Evolutionary conservation across 108 stramenopile genomes (phyloP).

Genomic region (Nitzschia inconspicua): DNA sequence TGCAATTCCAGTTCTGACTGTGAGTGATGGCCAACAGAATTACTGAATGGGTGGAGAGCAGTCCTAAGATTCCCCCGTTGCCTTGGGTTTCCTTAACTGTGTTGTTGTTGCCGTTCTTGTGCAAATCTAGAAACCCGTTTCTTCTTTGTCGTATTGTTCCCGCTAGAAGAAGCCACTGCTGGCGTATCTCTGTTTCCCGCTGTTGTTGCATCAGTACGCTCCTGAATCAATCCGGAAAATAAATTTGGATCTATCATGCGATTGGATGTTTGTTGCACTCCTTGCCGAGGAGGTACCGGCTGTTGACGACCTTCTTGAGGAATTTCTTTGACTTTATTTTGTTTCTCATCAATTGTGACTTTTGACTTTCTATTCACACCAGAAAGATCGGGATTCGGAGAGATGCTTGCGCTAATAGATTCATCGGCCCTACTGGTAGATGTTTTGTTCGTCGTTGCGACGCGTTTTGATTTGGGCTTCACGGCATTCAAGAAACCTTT

Average conservation of each 20-base stretch:
- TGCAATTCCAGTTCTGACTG: neutral
- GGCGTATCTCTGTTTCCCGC: neutral
- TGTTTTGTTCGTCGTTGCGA: neutral
- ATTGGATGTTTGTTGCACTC: neutral
- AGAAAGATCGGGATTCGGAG: too few relatives aligned
- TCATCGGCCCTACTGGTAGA: neutral
- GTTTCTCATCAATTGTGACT: conserved; percentile 1
- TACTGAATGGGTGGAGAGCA: neutral
- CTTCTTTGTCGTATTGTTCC: neutral
- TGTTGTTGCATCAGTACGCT: neutral
- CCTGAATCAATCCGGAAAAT: conserved; percentile 2
- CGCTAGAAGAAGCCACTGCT: neutral
- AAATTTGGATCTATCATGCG: neutral
- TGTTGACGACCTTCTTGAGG: conserved; percentile 8
- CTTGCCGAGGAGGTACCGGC: neutral
- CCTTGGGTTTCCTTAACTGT: too few relatives aligned
- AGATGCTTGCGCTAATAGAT: too few relatives aligned
- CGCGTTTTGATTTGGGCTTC: neutral
- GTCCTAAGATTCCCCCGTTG: too few relatives aligned
- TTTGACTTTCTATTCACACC: too few relatives aligned
- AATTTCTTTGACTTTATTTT: conserved; percentile 1
- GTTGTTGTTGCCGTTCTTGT: conserved; percentile 9
- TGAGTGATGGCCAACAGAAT: neutral
- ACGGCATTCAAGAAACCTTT: conserved; percentile 1
- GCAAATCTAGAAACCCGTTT: conserved; percentile 9